Evolutionary conservation across 2,329 filamentous ascomycete species (phyloP).

Genomic region (Cercospora sp.): DNA sequence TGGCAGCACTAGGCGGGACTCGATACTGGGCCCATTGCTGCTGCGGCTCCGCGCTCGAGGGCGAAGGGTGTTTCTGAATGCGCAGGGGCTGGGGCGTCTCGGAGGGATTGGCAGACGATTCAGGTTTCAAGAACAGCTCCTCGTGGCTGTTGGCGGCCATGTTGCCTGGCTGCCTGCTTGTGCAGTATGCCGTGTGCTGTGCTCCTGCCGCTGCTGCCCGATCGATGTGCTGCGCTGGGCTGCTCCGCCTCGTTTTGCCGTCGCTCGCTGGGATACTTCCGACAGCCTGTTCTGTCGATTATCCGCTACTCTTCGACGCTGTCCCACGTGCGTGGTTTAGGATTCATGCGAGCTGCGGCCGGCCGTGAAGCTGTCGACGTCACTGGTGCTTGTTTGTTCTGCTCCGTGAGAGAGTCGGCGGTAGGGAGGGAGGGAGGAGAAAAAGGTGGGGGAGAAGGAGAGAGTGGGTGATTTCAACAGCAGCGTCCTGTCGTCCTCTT

Average conservation of each 20-base stretch:
- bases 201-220: constrained; percentile 5
- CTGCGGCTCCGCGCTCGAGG: constrained; percentile 26
- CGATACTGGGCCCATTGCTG: constrained; percentile 41
- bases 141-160: constrained; percentile 22
- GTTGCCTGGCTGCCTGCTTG: background rate
- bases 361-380: constrained; percentile 4
- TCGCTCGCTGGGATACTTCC: background rate
- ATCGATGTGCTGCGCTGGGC: background rate
- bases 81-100: constrained; percentile 38
- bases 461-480: background rate
- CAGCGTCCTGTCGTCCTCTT: background rate
- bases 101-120: constrained; percentile 16
- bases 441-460: background rate
- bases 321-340: background rate
- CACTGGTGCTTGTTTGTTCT: background rate
- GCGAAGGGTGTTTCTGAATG: constrained; percentile 36
- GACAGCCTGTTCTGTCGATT: background rate
- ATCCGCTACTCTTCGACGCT: background rate
- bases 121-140: constrained; percentile 30
- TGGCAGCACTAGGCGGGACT: constrained; percentile 33
- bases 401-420: background rate
- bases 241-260: background rate
- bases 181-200: background rate
- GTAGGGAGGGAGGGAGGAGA: too few species aligned
- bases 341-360: constrained; percentile 3